Percentiles rank a stretch among this genome's conserved stretches.
phyloP scores from a whole-genome alignment of 257 asterid genomes.

The Solanum infundibuliforme region DNA sequence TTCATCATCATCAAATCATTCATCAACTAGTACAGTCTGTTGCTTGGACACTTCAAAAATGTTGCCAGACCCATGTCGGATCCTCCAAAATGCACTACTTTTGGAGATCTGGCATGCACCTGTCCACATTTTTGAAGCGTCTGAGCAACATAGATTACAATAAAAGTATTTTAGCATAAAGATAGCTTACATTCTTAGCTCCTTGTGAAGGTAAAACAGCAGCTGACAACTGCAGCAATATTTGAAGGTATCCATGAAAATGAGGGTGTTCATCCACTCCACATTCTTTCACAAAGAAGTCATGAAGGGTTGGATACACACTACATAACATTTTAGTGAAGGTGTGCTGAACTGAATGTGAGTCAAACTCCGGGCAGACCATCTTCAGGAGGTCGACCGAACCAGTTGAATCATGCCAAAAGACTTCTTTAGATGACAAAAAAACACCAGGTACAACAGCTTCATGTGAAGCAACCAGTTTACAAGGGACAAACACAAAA shows the following conservation, averaged over 20 bases:
- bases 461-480: conserved; percentile 32
- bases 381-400: conserved; percentile 33
- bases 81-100: background rate
- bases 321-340: conserved; percentile 33
- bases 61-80: background rate
- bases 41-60: background rate
- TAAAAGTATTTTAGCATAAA: background rate
- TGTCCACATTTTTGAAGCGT: background rate
- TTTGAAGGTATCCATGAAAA: conserved; percentile 58
- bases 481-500: conserved; percentile 69
- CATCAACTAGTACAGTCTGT: background rate
- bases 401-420: conserved; percentile 66
- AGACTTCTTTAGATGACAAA: conserved; percentile 63
- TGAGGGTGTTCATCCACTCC: conserved; percentile 71
- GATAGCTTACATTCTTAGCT: conserved; percentile 53
- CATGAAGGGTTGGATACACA: conserved; percentile 67
- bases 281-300: conserved; percentile 80
- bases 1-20: background rate
- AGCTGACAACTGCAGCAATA: conserved; percentile 57
- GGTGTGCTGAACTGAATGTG: conserved; percentile 19
- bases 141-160: background rate
- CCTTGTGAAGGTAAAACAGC: conserved; percentile 62
- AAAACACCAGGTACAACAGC: conserved; percentile 61
- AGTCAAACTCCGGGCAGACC: conserved; percentile 15
- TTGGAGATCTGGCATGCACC: background rate